Base-by-base conservation (phyloP, 352 stramenopile genomes). In the Thalassiosira livingstoniorum region DNA sequence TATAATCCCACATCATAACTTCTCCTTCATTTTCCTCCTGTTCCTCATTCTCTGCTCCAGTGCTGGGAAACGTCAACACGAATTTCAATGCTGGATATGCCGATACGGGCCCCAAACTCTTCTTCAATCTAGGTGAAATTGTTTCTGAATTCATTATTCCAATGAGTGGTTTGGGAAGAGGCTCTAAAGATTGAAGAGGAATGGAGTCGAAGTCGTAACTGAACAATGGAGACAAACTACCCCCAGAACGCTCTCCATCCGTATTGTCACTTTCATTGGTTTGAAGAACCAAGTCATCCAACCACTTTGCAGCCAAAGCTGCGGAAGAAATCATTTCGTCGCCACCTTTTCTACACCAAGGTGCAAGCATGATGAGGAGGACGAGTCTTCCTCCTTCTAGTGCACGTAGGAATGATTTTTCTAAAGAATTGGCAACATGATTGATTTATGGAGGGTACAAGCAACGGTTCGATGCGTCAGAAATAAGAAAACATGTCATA, bases 71-170 rank as follows among this genome's bases (percentile, higher is more conserved):
- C 4, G 74, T 81, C 65, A 87, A 66, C n/a, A 87, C 61, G 47
- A 78, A 87, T 67, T 87, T 83, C 0, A 87, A 21, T n/a, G 74
- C 54, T 34, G 80, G 80, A 51, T 83, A 83, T 43, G 72, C 27
- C 53, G 80, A 68, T 27, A 81, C 37, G 29, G 62, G 32, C 35
- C 74, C 80, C 45, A 87, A 63, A 58, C 70, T 80, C 47, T 81
- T 65, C 4, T 80, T 68, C 3, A 78, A 34, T 43, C 25, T 11
- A 18, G 43, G 32, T 13, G 67, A 51, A 68, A 64, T 53, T 31
- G 42, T 39, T 15, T 34, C 31, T 5, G 58, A 71, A 10, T 80
- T 53, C 27, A 87, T 71, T 25, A 75, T 69, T 58, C 80, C 80
- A 72, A 87, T 83, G 13, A 78, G 34, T 47, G 80, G 74, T 42